A percentile compares a stretch with the other conserved stretches of the same genome.
Evolutionary conservation across 2,329 filamentous ascomycete species (phyloP).

Genomic region (Colletotrichum sp.): DNA sequence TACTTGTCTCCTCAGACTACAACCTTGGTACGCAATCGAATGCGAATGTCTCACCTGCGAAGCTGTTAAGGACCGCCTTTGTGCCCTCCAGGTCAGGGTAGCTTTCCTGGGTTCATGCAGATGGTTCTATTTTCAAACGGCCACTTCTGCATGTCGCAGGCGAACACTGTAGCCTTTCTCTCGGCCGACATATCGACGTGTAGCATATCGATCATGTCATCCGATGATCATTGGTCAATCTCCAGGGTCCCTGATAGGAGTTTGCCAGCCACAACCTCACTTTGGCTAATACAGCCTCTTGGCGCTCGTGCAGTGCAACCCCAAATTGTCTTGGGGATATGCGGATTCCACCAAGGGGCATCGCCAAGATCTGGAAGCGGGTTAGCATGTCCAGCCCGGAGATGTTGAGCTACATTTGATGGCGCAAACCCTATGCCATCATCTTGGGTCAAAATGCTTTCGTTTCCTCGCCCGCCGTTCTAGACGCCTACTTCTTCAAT

Average conservation of each 20-base stretch:
- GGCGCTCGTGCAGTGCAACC: conserved; percentile 11
- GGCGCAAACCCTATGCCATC: neutral
- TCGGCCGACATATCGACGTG: neutral
- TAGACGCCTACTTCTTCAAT: neutral
- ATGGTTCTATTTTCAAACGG: neutral
- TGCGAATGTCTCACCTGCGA: neutral
- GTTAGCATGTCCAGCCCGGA: neutral
- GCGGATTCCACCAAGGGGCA: neutral
- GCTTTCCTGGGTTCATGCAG: neutral
- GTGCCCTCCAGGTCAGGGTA: neutral
- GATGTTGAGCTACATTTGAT: neutral
- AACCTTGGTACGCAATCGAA: neutral
- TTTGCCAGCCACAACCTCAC: neutral
- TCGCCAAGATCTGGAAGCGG: conserved; percentile 14
- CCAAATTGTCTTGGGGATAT: neutral
- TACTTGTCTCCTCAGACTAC: neutral
- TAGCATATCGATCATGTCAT: neutral
- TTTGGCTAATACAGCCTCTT: neutral
- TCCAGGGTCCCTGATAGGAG: neutral
- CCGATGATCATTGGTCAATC: neutral
- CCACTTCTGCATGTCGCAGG: conserved; percentile 1
- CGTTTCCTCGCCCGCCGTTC: neutral
- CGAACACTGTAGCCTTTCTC: neutral
- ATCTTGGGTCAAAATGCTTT: conserved; percentile 3
- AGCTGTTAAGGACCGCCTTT: neutral